These are phyloP conservation scores for Mycena albidolilacea DNA, from an alignment of 768 basidiomycete species.

Conservation along the genomic window DNA sequence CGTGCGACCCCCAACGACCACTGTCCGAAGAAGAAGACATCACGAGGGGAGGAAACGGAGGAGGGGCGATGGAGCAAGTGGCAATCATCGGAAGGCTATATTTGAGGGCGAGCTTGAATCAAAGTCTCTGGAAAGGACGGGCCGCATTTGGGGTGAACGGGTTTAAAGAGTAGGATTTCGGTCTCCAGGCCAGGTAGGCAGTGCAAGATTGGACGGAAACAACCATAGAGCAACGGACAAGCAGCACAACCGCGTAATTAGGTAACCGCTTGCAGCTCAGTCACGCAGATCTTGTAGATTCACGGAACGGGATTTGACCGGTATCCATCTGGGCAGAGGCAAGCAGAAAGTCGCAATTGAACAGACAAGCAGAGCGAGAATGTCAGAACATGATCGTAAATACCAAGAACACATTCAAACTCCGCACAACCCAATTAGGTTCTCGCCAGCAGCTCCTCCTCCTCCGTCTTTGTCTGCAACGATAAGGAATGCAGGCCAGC, in stretches of 20 bases:
- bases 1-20: slow-evolving; percentile 42
- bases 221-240: slow-evolving; percentile 25
- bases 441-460: slow-evolving; percentile 52
- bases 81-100: slow-evolving; percentile 33
- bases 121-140: slow-evolving; percentile 16
- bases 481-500: slow-evolving; percentile 85
- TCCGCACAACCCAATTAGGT: slow-evolving; percentile 13
- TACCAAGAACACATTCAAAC: slow-evolving; percentile 17
- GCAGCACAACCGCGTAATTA: slow-evolving; percentile 29
- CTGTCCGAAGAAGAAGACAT: slow-evolving; percentile 42
- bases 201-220: slow-evolving; percentile 38
- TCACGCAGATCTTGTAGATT: slow-evolving; percentile 26
- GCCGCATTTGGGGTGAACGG: slow-evolving; percentile 32
- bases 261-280: slow-evolving; percentile 7
- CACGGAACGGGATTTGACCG: slow-evolving; percentile 16
- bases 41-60: slow-evolving; percentile 26
- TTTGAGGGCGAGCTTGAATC: slow-evolving; percentile 25
- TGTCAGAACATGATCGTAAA: background rate
- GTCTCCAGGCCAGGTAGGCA: slow-evolving; percentile 34
- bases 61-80: slow-evolving; percentile 30
- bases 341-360: background rate
- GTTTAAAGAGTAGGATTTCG: slow-evolving; percentile 24
- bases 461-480: slow-evolving; percentile 78
- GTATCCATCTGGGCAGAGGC: slow-evolving; percentile 13
- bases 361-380: background rate